Evolutionary conservation across 1,139 yeast genomes (phyloP).

Genomic region (Scheffersomyces lignicola): DNA sequence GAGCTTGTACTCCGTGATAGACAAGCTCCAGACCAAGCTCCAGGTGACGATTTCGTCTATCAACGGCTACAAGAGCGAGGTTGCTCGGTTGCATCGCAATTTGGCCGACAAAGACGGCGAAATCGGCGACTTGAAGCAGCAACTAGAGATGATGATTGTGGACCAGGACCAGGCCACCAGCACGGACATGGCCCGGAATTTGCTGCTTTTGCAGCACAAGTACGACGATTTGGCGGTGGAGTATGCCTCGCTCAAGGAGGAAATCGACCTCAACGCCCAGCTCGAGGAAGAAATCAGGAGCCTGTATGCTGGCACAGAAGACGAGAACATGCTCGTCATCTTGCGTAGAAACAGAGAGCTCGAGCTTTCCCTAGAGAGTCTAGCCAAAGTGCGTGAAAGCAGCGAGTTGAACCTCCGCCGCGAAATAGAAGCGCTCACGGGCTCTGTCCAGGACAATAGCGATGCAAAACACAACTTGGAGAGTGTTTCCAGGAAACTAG

Average conservation of each 20-base stretch:
- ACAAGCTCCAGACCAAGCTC: conserved; percentile 43
- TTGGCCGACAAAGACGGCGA: conserved; percentile 10
- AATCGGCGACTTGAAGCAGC: conserved; percentile 27
- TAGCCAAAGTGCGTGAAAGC: conserved; percentile 34
- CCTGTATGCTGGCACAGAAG: conserved; percentile 15
- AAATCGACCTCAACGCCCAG: conserved; percentile 42
- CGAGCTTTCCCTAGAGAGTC: conserved; percentile 38
- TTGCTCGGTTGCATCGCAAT: conserved; percentile 19
- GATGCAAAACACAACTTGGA: conserved; percentile 17
- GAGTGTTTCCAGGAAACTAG: conserved; percentile 28
- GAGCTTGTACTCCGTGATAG: conserved; percentile 39
- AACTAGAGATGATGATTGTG: conserved; percentile 50
- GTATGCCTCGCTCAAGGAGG: conserved; percentile 45
- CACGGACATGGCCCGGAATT: conserved; percentile 29
- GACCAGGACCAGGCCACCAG: conserved; percentile 56
- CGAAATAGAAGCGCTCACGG: conserved; percentile 27
- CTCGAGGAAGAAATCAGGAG: conserved; percentile 35
- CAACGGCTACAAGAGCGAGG: conserved; percentile 19
- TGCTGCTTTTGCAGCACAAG: conserved; percentile 30
- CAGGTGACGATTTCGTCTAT: conserved; percentile 32
- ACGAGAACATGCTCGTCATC: conserved; percentile 20
- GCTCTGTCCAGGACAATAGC: conserved; percentile 14
- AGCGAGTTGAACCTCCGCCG: conserved; percentile 21
- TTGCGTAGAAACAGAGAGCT: conserved; percentile 32
- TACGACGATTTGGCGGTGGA: conserved; percentile 43